Conservation (phyloP, 1,284 basidiomycete species). For the Ustilago cynodontis region DNA sequence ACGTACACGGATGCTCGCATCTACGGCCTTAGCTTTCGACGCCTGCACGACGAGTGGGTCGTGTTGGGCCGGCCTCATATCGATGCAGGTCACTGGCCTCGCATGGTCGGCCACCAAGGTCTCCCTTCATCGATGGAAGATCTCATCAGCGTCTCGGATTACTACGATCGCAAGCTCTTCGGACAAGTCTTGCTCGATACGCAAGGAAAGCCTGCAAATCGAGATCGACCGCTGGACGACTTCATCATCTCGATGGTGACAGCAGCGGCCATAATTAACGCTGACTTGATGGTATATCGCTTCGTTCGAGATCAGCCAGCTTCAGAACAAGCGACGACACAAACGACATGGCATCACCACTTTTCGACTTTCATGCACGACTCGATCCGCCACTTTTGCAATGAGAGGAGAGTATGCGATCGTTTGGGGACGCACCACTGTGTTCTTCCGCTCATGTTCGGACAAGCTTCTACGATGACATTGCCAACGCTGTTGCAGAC, state of each 20-base stretch:
- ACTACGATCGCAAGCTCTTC: slow-evolving; percentile 41
- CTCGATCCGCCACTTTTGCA: slow-evolving; percentile 20
- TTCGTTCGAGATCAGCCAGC: slow-evolving; percentile 11
- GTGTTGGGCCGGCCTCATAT: slow-evolving; percentile 30
- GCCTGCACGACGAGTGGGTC: slow-evolving; percentile 46
- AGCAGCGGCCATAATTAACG: slow-evolving; percentile 20
- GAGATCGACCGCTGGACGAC: slow-evolving; percentile 37
- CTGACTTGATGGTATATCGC: slow-evolving; percentile 30
- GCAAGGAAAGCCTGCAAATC: slow-evolving; percentile 33
- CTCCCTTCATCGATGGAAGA: slow-evolving; percentile 27
- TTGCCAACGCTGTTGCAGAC: slow-evolving; percentile 20
- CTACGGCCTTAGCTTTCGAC: slow-evolving; percentile 40
- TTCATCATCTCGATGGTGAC: slow-evolving; percentile 35
- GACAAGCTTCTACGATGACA: slow-evolving; percentile 25
- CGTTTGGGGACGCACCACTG: slow-evolving; percentile 36
- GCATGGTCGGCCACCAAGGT: slow-evolving; percentile 33
- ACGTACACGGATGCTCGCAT: slow-evolving; percentile 31
- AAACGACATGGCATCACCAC: slow-evolving; percentile 27
- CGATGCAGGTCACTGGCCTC: slow-evolving; percentile 43
- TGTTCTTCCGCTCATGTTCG: slow-evolving; percentile 25
- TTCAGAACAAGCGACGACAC: slow-evolving; percentile 1
- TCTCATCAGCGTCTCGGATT: slow-evolving; percentile 23
- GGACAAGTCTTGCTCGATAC: slow-evolving; percentile 25
- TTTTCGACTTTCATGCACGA: slow-evolving; percentile 33
- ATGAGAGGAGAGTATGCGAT: slow-evolving; percentile 35